Base-by-base conservation (phyloP, 2,329 filamentous ascomycete genomes). In the Alternaria alternata region DNA sequence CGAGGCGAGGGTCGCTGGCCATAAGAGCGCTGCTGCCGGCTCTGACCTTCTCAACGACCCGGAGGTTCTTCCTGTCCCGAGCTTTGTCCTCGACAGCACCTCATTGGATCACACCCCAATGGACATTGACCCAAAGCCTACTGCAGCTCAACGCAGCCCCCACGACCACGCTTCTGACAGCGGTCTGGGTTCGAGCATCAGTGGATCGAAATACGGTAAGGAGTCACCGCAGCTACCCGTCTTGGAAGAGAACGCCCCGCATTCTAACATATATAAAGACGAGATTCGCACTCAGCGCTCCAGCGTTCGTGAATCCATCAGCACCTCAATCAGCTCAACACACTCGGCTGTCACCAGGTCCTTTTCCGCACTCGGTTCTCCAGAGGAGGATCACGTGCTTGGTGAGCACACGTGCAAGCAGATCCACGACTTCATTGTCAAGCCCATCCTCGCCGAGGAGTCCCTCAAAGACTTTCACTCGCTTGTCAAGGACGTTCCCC, bases 161-260 rank as follows among this genome's bases (percentile, higher is more conserved):
- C 85, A 89, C 74, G 86, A 88, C 73, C 90, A 93, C 80, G 87
- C 87, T 60, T 95, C 92, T 16, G 94, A 97, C 81, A 96, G 93
- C 77, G 94, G 93, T 54, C 84, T 97, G 65, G 94, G 94, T 53
- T 91, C 92, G 43, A 97, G 93, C 42, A 85, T 97, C 72, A 86
- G 84, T 62, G 91, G 87, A 51, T 76, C 76, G 48, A 84, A 75
- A 68, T 69, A 78, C 69, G 77, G 78, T 80, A 80, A 75, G 72
- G 55, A 57, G 30, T 49, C 47, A 39, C 41, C 62, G 60, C 71
- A 68, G 42, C 64, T 54, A 56, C 49, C 65, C 61, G 56, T 59
- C 61, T 56, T 63, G 52, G 60, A 59, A 56, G 43, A 62, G 51
- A 59, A 65, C 42, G 49, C 59, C 57, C 62, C 61, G 48, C 63